Evolutionary conservation across 106 monocot species (phyloP), one percentile per base, ranked within the genome.

Genomic region (Apostasia shenzhenica): DNA sequence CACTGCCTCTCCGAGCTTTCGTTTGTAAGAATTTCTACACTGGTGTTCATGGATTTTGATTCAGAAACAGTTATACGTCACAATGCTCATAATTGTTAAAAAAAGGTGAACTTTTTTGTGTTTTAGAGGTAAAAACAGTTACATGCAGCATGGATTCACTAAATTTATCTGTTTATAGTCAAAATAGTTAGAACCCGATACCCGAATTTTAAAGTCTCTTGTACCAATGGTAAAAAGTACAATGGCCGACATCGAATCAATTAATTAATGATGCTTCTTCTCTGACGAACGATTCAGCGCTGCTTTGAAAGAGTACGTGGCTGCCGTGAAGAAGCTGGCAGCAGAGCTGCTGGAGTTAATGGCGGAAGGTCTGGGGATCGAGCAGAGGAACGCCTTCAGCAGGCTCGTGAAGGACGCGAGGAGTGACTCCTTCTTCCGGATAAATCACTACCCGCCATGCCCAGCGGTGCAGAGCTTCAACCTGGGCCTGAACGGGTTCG

Each of bases 391-490:
- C 46, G 56, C 38, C 1, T 66, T 90, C 14, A 84, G 81, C 14
- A 66, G 54, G 69, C 59, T 84, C 3, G 70, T 84, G 37, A 74
- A 7, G 69, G 74, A 77, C 8, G 79, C 77, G 53, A 81, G 71
- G 53, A 84, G 84, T 37, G 91, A 91, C 71, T 68, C 64, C 1
- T 8, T 90, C 48, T 75, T 90, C 57, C 66, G 90, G 74, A 62
- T 90, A 12, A 90, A 90, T 55, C 85, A 86, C 69, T 90, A 90
- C 75, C 90, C 90, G 1, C 81, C 83, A 41, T 81, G 70, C 53
- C 86, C 83, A 1, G 45, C 10, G 58, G 61, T 67, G 4, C 65
- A 80, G 38, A 70, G 52, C 5, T 58, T 56, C 68, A 69, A 69
- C 9, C 54, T 59, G 47, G 50, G 49, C 45, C 2, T 86, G 1